Evolutionary conservation across 108 stramenopile species (phyloP).

Genomic region (Craspedostauros australis): DNA sequence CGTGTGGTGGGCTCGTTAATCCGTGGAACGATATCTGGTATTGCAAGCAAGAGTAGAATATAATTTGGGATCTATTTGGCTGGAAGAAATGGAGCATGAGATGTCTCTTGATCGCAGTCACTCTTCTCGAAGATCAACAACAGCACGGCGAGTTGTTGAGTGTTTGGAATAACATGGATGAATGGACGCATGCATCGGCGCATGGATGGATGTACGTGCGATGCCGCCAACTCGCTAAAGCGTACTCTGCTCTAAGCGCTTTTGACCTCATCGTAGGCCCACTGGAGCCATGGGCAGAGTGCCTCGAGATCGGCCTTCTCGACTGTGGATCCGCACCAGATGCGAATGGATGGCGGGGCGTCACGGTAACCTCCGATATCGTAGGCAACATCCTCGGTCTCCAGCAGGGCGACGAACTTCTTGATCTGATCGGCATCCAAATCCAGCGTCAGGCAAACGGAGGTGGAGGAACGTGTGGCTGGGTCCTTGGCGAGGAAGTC

Average conservation of each 20-base stretch:
- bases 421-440: conserved; percentile 92
- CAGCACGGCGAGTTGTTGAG: no score
- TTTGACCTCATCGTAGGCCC: conserved; percentile 91
- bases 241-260: conserved; percentile 2
- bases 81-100: no score
- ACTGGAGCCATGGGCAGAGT: conserved; percentile 97
- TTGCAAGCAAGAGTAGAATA: no score
- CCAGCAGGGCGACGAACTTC: conserved; percentile 87
- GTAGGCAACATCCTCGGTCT: conserved; percentile 90
- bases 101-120: no score
- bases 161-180: no score
- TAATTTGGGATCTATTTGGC: no score
- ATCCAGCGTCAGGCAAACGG: conserved; percentile 95
- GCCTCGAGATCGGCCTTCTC: conserved; percentile 95
- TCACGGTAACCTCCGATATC: conserved; percentile 99
- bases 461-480: conserved; percentile 90
- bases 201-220: no score
- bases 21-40: no score
- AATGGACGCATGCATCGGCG: no score
- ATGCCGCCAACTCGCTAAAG: no score
- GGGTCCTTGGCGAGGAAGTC: conserved; percentile 96
- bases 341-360: conserved; percentile 97
- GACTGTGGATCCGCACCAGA: conserved; percentile 99
- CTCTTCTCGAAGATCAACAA: no score
- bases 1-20: no score